Evolutionary conservation across 768 basidiomycete species (phyloP).

Genomic region (Leucocoprinus birnbaumii): DNA sequence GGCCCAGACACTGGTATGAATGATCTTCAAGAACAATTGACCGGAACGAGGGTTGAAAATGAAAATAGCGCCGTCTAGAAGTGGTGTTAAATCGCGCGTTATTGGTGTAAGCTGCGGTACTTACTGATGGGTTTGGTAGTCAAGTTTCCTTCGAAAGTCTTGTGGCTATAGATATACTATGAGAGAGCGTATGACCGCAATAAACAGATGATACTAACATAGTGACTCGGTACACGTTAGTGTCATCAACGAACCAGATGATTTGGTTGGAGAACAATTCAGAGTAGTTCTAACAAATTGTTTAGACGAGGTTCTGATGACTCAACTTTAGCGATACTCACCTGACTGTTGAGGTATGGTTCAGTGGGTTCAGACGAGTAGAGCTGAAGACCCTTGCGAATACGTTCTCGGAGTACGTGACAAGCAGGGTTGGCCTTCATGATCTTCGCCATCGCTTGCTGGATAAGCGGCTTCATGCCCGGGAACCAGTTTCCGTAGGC

Average conservation of each 20-base stretch:
- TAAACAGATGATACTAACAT: slow-evolving; percentile 46
- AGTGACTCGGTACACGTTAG: slow-evolving; percentile 99
- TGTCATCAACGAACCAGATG: slow-evolving; percentile 99
- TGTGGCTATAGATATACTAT: slow-evolving; percentile 56
- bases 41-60: slow-evolving; percentile 99
- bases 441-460: slow-evolving; percentile 99
- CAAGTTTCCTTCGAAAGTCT: slow-evolving; percentile 99
- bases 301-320: not conserved
- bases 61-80: slow-evolving; percentile 87
- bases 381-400: slow-evolving; percentile 95
- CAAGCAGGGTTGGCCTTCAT: slow-evolving; percentile 99
- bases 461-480: slow-evolving; percentile 95
- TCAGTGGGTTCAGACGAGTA: slow-evolving; percentile 99
- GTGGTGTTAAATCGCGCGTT: slow-evolving; percentile 11
- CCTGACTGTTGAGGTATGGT: slow-evolving; percentile 97
- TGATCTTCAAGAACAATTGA: slow-evolving; percentile 97
- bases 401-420: slow-evolving; percentile 97
- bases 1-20: slow-evolving; percentile 99
- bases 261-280: slow-evolving; percentile 98
- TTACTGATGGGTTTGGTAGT: slow-evolving; percentile 97
- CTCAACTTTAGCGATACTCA: slow-evolving; percentile 18
- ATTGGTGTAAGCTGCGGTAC: slow-evolving; percentile 18
- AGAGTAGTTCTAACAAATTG: slow-evolving; percentile 66
- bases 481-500: slow-evolving; percentile 99
- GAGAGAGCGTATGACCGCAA: not conserved